Evolutionary conservation across 148 eudicot species (phyloP), one percentile per base, ranked within the genome.

Genomic region (Amaranthus hypochondriacus): DNA sequence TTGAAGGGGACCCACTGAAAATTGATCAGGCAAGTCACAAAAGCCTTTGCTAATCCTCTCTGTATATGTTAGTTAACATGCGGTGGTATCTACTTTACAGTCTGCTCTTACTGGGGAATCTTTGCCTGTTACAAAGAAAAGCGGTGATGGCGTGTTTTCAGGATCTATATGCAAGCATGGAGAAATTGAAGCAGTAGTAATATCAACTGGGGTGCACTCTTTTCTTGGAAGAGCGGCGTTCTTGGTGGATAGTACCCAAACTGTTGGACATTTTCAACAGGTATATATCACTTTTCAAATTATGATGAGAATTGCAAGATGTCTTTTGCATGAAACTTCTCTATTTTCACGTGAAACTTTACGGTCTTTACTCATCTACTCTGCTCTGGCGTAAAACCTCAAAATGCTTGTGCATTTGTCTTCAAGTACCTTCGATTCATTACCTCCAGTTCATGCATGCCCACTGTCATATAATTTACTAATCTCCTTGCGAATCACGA

Each of bases 91-190:
- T 75, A 2, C 28, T 54, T 39, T 82, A 72, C 87, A 89, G 93
- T 89, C 93, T 67, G 89, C 90, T 71, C 89, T 89, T 57, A 89
- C 93, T 39, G 93, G 90, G 75, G 93, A 87, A 77, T 89, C 93
- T 60, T 73, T 89, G 70, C 84, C 93, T 3, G 87, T 87, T 57
- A 84, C 93, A 76, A 89, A 86, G 76, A 87, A 59, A 80, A 79
- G 85, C 18, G 89, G 93, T 5, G 89, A 87, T 76, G 86, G 84
- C 81, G 90, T 89, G 53, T 89, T 55, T 75, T 89, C 93, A 59
- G 93, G 93, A 69, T 89, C 93, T 51, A 86, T 84, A 59, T 87
- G 90, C 73, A 87, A 89, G 86, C 93, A 87, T 4, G 90, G 93
- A 77, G 93, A 89, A 78, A 81, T 89, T 56, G 90, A 89, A 82